Base-by-base conservation (phyloP, 2,329 filamentous ascomycete genomes). In the Teratosphaeria pseudoeucalypti region DNA sequence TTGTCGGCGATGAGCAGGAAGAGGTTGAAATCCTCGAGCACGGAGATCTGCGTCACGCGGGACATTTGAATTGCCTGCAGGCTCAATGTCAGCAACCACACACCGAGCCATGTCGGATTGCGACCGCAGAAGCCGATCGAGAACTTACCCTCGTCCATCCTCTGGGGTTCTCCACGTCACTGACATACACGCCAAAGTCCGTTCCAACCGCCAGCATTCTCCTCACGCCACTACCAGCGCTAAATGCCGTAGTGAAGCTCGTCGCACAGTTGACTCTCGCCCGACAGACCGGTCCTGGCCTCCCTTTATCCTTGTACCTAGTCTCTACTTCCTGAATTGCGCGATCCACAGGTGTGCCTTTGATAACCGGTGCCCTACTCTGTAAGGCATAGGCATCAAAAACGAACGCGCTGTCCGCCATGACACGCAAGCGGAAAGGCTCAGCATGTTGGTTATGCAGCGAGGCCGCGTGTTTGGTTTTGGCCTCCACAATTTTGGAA, bases 11-110 rank as follows among this genome's bases (percentile, higher is more conserved):
- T 91, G 61, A 99, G 81, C 32, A 99, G 79, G 72, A 95, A 94
- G 14, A 97, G 80, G 52, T 90, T 94, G 72, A 97, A 97, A 65
- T 97, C 94, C 71, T 99, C 95, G 6, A 99, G 83, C 0, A 99
- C 89, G 0, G 94, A 87, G 55, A 99, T 89, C 71, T 99, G 94
- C 2, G 92, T 95, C 16, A 99, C 92, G 60, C 85, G 85, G 54
- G 78, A 78, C 65, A 85, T 84, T 71, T 86, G 84, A 27, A 96
- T 90, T 7, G 89, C 85, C 88, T 95, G 68, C n/a, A 12, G 10
- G 12, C 19, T 58, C 54, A 63, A 58, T 53, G 43, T 52, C 34
- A 55, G 12, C 54, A 26, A 34, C 52, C 7, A 2, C 19, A 34
- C 32, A 54, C 43, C 16, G n/a, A 49, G 43, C 5, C 5, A 6